phyloP scores from a whole-genome alignment of 2,329 filamentous ascomycete genomes.

The Talaromyces sp. region DNA sequence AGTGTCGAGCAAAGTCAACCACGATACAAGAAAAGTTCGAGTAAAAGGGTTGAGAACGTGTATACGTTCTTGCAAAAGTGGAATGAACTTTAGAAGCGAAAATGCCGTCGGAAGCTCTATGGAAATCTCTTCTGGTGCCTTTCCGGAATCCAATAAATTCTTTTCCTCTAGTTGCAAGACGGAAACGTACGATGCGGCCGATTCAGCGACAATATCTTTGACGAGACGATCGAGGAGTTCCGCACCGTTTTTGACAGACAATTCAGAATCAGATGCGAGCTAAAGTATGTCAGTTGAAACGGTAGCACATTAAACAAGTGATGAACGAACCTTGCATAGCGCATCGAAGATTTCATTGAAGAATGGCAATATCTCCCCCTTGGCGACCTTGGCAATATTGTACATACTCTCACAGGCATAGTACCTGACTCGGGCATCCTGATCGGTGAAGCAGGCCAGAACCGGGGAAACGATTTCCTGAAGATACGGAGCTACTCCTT shows the following conservation, averaged over 20 bases:
- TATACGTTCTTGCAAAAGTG: constrained; percentile 87
- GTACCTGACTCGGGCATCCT: constrained; percentile 94
- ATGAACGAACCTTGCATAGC: constrained; percentile 71
- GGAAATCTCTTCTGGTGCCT: constrained; percentile 33
- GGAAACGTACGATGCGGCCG: constrained; percentile 89
- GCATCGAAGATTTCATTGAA: constrained; percentile 99
- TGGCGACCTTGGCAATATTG: constrained; percentile 98
- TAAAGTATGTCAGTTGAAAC: constrained; percentile 33
- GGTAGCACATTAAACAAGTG: neutral
- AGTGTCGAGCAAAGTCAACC: constrained; percentile 90
- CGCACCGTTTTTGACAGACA: constrained; percentile 96
- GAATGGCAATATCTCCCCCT: constrained; percentile 93
- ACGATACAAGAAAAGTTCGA: constrained; percentile 88
- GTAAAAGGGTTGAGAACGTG: constrained; percentile 93
- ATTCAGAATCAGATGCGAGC: constrained; percentile 91
- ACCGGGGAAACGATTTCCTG: constrained; percentile 94
- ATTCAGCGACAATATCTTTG: constrained; percentile 94
- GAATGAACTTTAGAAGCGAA: constrained; percentile 84
- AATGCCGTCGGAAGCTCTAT: constrained; percentile 75
- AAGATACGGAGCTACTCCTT: constrained; percentile 89
- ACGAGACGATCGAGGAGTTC: constrained; percentile 90
- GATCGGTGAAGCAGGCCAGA: constrained; percentile 93
- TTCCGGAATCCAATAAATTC: constrained; percentile 39
- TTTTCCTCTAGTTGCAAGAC: constrained; percentile 56
- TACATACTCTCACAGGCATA: constrained; percentile 99